A percentile compares a stretch with the other conserved stretches of the same genome.
Evolutionary conservation across 2,329 filamentous ascomycete species (phyloP).

Genomic region (Monilinia polystroma): DNA sequence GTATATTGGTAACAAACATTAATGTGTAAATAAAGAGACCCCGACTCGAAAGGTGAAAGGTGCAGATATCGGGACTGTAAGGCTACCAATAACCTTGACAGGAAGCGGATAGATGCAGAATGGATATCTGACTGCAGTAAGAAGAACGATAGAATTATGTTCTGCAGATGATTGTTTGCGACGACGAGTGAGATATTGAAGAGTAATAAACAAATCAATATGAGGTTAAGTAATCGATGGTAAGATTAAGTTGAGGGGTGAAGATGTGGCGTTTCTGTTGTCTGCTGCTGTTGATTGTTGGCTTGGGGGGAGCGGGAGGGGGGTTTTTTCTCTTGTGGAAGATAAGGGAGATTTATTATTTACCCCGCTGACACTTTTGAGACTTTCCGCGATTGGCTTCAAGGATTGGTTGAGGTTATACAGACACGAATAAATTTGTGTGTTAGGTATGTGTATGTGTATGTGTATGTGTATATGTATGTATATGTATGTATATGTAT

Average conservation of each 20-base stretch:
- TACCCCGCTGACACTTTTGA: no score
- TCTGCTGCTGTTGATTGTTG: neutral
- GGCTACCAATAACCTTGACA: conserved; percentile 16
- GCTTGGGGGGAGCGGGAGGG: no score
- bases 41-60: neutral
- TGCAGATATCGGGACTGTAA: conserved; percentile 12
- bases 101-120: conserved; percentile 13
- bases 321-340: neutral
- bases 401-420: neutral
- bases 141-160: conserved; percentile 4
- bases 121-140: conserved; percentile 15
- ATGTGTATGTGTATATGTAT: no score
- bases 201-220: neutral
- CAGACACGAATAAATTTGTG: neutral
- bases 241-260: conserved; percentile 11
- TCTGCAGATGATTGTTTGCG: conserved; percentile 14
- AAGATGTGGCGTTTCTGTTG: conserved; percentile 20
- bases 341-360: neutral
- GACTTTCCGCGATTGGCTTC: neutral
- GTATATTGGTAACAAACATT: conserved; percentile 9
- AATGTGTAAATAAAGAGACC: conserved; percentile 6
- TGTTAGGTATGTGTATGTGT: neutral
- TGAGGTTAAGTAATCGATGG: conserved; percentile 1
- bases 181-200: neutral
- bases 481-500: no score